These are phyloP conservation scores for Tolypocladium capitatum DNA, from an alignment of 2,329 filamentous ascomycete genomes.

Conservation along the genomic window DNA sequence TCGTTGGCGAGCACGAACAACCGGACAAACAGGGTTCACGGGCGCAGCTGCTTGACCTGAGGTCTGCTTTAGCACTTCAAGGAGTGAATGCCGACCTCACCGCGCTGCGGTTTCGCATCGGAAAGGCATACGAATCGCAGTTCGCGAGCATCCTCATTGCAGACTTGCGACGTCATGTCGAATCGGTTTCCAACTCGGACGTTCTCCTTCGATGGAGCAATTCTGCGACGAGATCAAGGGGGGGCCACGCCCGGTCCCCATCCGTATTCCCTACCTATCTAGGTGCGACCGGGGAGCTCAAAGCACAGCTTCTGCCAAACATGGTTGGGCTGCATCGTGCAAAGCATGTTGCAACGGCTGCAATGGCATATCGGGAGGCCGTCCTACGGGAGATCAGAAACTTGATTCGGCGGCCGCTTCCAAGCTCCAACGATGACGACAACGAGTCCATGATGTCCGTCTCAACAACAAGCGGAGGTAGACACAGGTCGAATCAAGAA, in stretches of 20 bases:
- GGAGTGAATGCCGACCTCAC: slow-evolving; percentile 67
- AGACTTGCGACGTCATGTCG: slow-evolving; percentile 71
- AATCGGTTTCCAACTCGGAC: slow-evolving; percentile 54
- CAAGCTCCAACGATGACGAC: slow-evolving; percentile 89
- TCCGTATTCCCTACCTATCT: slow-evolving; percentile 70
- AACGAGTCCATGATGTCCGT: slow-evolving; percentile 78
- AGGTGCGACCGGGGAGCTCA: slow-evolving; percentile 55
- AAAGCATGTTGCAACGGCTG: slow-evolving; percentile 66
- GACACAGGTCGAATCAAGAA: slow-evolving; percentile 64
- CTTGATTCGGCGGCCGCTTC: slow-evolving; percentile 71
- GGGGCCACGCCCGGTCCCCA: slow-evolving; percentile 50
- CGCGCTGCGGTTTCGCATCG: slow-evolving; percentile 65
- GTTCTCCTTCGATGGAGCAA: slow-evolving; percentile 78
- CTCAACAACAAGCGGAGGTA: slow-evolving; percentile 60
- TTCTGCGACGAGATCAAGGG: slow-evolving; percentile 59
- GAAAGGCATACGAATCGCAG: slow-evolving; percentile 70
- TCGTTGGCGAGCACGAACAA: slow-evolving; percentile 53
- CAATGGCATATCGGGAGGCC: slow-evolving; percentile 71
- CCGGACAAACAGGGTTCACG: slow-evolving; percentile 14
- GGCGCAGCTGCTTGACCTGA: slow-evolving; percentile 49
- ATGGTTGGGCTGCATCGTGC: slow-evolving; percentile 72
- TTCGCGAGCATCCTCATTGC: slow-evolving; percentile 67
- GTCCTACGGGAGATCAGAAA: slow-evolving; percentile 76
- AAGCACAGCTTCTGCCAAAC: slow-evolving; percentile 54
- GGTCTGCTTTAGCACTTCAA: slow-evolving; percentile 65